A percentile compares a stretch with the other conserved stretches of the same genome.
These are phyloP conservation scores for carrot (Daucus carota) DNA, from an alignment of 129 eudicot species.

Conservation along the genomic window DNA sequence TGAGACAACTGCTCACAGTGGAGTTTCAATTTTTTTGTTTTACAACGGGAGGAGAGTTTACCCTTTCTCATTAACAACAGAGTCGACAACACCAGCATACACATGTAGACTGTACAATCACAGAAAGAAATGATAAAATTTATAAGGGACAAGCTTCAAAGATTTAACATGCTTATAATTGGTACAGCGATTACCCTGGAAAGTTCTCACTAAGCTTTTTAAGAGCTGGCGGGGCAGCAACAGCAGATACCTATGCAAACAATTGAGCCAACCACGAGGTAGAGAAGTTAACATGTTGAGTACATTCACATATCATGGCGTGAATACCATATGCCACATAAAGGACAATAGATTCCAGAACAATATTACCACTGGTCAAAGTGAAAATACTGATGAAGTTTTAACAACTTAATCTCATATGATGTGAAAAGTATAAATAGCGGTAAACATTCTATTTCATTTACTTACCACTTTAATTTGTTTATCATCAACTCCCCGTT, in stretches of 20 bases:
- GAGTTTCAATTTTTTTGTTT: neutral
- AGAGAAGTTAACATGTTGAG: neutral
- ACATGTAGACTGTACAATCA: constrained; percentile 65
- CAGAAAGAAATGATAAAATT: neutral
- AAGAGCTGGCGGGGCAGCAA: constrained; percentile 95
- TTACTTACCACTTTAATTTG: constrained; percentile 84
- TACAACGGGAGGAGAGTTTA: constrained; percentile 10
- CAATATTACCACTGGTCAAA: neutral
- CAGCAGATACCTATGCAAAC: constrained; percentile 53
- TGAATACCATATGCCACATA: neutral
- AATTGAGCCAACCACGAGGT: neutral
- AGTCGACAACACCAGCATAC: constrained; percentile 87
- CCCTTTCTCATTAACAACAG: constrained; percentile 80
- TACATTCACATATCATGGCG: neutral
- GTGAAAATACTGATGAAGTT: neutral
- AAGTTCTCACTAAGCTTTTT: constrained; percentile 81
- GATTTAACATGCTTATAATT: neutral
- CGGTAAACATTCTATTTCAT: neutral
- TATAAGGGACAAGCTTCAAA: neutral
- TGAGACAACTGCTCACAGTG: neutral
- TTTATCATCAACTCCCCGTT: constrained; percentile 69
- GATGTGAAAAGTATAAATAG: neutral
- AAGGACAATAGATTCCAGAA: neutral
- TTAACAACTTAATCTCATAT: neutral
- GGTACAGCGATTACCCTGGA: constrained; percentile 52